These are phyloP conservation scores for Lablab purpureus DNA, from an alignment of 306 rosid species.

Conservation along the genomic window DNA sequence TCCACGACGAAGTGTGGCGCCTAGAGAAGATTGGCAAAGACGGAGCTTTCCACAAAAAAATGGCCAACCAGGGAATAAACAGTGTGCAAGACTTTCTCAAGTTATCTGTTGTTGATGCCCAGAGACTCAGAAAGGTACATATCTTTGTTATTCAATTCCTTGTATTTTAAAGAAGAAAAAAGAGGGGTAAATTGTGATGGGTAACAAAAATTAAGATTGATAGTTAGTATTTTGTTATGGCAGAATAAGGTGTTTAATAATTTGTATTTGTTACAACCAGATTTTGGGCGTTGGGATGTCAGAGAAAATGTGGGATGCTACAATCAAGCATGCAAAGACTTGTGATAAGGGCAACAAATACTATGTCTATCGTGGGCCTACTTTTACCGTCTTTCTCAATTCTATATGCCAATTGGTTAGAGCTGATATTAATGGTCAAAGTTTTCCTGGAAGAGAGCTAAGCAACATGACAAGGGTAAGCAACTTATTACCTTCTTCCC, in stretches of 20 bases:
- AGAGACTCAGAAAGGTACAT: conserved; percentile 59
- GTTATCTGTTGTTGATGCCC: conserved; percentile 59
- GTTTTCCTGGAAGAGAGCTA: conserved; percentile 39
- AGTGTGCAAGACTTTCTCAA: conserved; percentile 87
- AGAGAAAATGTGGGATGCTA: conserved; percentile 81
- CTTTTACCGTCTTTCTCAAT: conserved; percentile 47
- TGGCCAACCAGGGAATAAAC: conserved; percentile 39
- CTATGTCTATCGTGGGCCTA: conserved; percentile 47
- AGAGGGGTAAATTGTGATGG: too few species aligned
- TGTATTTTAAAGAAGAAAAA: too few species aligned
- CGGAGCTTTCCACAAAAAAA: conserved; percentile 84
- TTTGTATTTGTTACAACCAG: conserved; percentile 45
- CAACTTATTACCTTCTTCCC: background rate
- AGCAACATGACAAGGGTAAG: conserved; percentile 52
- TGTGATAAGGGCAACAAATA: conserved; percentile 65
- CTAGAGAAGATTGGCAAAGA: conserved; percentile 95
- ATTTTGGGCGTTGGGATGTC: conserved; percentile 87
- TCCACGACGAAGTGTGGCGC: conserved; percentile 88
- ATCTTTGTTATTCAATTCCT: background rate
- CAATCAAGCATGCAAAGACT: conserved; percentile 77
- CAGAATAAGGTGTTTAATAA: background rate
- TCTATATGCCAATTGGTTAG: conserved; percentile 68
- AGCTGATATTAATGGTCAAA: conserved; percentile 63
- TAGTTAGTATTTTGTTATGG: background rate
- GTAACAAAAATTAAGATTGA: too few species aligned